Percentiles rank a stretch among this genome's conserved stretches.
Evolutionary conservation across 257 asterid genomes (phyloP).

Genomic region (Handroanthus guayacan): DNA sequence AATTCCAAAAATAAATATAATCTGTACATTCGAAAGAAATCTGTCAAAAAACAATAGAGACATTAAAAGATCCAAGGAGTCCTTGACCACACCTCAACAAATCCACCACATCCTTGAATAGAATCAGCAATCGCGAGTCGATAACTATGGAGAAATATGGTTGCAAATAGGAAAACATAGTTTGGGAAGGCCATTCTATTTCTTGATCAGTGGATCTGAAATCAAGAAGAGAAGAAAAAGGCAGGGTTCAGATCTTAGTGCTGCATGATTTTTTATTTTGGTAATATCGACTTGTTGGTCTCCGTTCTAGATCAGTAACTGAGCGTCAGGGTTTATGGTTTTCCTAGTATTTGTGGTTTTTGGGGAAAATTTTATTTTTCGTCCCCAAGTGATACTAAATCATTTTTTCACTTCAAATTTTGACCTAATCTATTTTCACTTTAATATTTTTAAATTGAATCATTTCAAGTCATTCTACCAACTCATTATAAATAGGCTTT

Average conservation of each 20-base stretch:
- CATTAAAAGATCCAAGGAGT: constrained; percentile 11
- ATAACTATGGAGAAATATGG: constrained; percentile 37
- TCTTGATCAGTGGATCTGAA: constrained; percentile 33
- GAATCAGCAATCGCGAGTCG: constrained; percentile 61
- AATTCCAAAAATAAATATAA: constrained; percentile 13
- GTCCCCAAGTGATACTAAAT: too few species aligned
- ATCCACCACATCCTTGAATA: constrained; percentile 97
- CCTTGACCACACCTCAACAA: constrained; percentile 71
- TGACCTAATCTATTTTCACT: too few species aligned
- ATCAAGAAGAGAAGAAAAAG: constrained; percentile 7
- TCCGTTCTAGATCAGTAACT: constrained; percentile 9
- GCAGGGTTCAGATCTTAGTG: constrained; percentile 38
- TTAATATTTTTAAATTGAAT: too few species aligned
- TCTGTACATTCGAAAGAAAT: neutral
- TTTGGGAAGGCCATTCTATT: constrained; percentile 45
- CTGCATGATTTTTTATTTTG: constrained; percentile 39
- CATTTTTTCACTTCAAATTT: too few species aligned
- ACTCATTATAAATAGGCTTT: too few species aligned
- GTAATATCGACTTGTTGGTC: constrained; percentile 16
- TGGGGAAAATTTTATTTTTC: neutral
- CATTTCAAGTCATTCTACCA: too few species aligned
- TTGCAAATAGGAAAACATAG: constrained; percentile 31
- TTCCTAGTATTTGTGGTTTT: neutral
- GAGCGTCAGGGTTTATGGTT: constrained; percentile 38
- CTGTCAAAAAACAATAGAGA: constrained; percentile 22